These are phyloP conservation scores for Mercurialis annua DNA, from an alignment of 345 rosid species.

Conservation along the genomic window DNA sequence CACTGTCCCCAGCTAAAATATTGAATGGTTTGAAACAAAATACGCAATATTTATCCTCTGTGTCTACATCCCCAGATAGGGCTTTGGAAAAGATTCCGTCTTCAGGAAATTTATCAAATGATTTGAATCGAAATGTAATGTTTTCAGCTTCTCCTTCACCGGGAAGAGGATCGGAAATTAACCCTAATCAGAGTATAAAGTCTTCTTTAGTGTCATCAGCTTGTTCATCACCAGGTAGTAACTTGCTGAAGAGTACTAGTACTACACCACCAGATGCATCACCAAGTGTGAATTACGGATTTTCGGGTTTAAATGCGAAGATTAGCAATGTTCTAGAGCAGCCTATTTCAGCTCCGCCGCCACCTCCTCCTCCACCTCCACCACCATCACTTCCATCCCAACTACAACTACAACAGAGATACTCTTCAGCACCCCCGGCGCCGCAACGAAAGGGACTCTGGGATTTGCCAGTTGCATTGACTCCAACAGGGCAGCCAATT, in stretches of 20 bases:
- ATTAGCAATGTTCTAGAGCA: slow-evolving; percentile 27
- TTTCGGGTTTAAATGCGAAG: slow-evolving; percentile 29
- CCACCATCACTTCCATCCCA: slow-evolving; percentile 34
- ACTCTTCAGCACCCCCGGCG: slow-evolving; percentile 33
- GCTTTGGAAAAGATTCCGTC: slow-evolving; percentile 25
- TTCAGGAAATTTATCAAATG: slow-evolving; percentile 18
- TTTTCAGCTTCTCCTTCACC: slow-evolving; percentile 51
- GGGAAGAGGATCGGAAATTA: slow-evolving; percentile 27
- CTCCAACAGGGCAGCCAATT: slow-evolving; percentile 36
- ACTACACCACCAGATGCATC: slow-evolving; percentile 40
- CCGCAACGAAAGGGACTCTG: slow-evolving; percentile 9
- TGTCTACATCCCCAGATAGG: slow-evolving; percentile 35
- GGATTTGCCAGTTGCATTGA: slow-evolving; percentile 34
- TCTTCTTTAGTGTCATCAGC: slow-evolving; percentile 45
- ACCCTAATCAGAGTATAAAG: slow-evolving; percentile 27
- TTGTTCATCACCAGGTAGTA: slow-evolving; percentile 49
- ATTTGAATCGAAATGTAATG: slow-evolving; percentile 5
- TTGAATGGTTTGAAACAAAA: slow-evolving; percentile 6
- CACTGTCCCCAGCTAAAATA: slow-evolving; percentile 23
- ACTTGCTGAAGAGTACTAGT: slow-evolving; percentile 20
- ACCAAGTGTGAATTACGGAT: no score
- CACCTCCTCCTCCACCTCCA: slow-evolving; percentile 36
- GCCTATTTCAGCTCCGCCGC: slow-evolving; percentile 29
- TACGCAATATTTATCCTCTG: slow-evolving; percentile 11
- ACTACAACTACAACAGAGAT: slow-evolving; percentile 12